Percentiles rank a stretch among this genome's conserved stretches.
phyloP scores from a whole-genome alignment of 306 rosid species.

The Aeschynomene evenia region DNA sequence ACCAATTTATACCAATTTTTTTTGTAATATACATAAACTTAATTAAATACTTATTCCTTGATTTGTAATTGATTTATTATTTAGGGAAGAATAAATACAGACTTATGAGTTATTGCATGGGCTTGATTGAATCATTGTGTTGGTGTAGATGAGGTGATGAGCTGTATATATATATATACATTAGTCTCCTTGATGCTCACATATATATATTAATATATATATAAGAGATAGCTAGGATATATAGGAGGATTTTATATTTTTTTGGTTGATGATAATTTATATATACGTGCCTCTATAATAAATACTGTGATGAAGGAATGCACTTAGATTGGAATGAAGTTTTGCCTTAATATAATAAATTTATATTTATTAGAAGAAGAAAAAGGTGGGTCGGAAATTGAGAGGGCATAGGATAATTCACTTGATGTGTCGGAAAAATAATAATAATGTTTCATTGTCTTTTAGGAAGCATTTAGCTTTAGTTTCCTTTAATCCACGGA shows the following conservation, averaged over 20 bases:
- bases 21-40: no score
- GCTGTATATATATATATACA: conserved; percentile 28
- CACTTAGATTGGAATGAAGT: no score
- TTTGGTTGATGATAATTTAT: no score
- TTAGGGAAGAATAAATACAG: conserved; percentile 13
- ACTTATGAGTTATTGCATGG: conserved; percentile 20
- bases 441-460: conserved; percentile 38
- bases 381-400: conserved; percentile 29
- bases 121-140: not conserved
- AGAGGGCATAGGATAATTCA: conserved; percentile 25
- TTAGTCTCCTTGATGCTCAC: no score
- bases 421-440: conserved; percentile 43
- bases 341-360: no score
- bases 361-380: no score
- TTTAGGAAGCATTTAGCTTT: conserved; percentile 42
- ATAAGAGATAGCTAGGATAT: no score
- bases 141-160: conserved; percentile 30
- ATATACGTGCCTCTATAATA: no score
- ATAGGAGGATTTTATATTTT: no score
- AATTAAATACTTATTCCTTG: conserved; percentile 7
- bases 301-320: no score
- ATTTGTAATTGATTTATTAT: conserved; percentile 16
- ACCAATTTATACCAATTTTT: no score
- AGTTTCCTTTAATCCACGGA: conserved; percentile 40
- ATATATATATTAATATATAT: no score